Evolutionary conservation across 2,329 filamentous ascomycete species (phyloP), one percentile per base, ranked within the genome.

Genomic region (Pseudovirgaria hyperparasitica): DNA sequence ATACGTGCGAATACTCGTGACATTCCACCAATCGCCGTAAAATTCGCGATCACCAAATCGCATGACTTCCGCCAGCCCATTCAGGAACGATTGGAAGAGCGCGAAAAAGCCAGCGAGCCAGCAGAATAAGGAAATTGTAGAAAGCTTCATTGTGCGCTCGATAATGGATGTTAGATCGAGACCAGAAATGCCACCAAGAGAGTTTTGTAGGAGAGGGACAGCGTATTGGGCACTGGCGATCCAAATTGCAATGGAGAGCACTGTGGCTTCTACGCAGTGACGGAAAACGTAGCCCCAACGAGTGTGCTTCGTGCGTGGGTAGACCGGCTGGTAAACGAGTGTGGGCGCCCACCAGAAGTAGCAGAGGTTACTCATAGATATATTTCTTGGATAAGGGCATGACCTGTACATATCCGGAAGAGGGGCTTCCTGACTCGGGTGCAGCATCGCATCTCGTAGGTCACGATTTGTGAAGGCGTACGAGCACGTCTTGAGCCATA

Each of bases 271-370:
- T 25, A 68, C 70, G 23, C 87, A 50, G 10, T 90, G 73, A 58
- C 93, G 94, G 31, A 70, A 60, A 20, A 96, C 82, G 48, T 93
- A 98, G 4, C 70, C 52, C 85, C 86, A 94, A 35, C 90, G 71
- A 40, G 94, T 82, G 30, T 67, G 70, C 6, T 72, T 62, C 5
- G 82, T 85, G 22, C 86, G 79, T 12, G 90, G 90, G 52, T 98
- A 98, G 9, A 90, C 84, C 2, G 90, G 90, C 59, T 98, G 90
- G 52, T 98, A 98, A 23, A 96, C 79, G 27, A 98, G 67, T 0
- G 90, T 98, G 1, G 90, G 90, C 0, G 87, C 90, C 76, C 86
- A 87, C 87, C 90, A 96, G 54, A 98, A 98, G 58, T 96, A 98
- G 31, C 72, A 72, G 15, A 98, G 62, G 49, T 96, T 98, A 26